phyloP scores from a whole-genome alignment of 148 eudicot species.

The Camellia lanceoleosa region DNA sequence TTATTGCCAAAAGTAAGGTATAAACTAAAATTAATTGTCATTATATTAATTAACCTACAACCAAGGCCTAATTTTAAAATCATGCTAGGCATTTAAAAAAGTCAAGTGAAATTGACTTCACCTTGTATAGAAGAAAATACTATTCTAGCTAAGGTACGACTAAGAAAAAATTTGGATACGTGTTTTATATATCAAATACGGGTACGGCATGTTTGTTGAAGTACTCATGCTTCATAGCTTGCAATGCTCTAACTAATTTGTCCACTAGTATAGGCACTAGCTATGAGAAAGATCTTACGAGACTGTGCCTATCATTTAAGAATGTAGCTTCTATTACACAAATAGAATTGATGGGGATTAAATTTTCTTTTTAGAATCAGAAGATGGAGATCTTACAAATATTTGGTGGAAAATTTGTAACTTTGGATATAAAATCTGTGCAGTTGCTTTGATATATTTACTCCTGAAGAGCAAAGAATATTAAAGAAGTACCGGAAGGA shows the following conservation, averaged over 20 bases:
- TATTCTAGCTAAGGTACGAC: too few species aligned
- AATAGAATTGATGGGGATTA: neutral
- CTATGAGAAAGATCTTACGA: neutral
- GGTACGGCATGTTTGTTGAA: too few species aligned
- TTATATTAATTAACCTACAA: too few species aligned
- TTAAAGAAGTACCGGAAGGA: conserved; percentile 60
- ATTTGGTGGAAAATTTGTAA: neutral
- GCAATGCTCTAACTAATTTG: neutral
- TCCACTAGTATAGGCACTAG: neutral
- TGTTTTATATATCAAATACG: too few species aligned
- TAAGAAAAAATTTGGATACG: too few species aligned
- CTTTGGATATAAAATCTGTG: conserved; percentile 13
- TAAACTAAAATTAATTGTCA: too few species aligned
- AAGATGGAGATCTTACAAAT: neutral
- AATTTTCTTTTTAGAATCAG: neutral
- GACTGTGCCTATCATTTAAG: neutral
- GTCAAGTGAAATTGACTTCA: too few species aligned
- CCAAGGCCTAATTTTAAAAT: too few species aligned
- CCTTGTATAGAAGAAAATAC: too few species aligned
- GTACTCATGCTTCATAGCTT: neutral
- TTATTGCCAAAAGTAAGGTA: too few species aligned
- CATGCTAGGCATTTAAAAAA: too few species aligned
- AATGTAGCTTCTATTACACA: neutral
- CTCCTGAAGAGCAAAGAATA: conserved; percentile 62
- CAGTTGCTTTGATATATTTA: conserved; percentile 94